Conservation (phyloP, 164 flowering plant genomes). For the Nelumbo lutea region DNA sequence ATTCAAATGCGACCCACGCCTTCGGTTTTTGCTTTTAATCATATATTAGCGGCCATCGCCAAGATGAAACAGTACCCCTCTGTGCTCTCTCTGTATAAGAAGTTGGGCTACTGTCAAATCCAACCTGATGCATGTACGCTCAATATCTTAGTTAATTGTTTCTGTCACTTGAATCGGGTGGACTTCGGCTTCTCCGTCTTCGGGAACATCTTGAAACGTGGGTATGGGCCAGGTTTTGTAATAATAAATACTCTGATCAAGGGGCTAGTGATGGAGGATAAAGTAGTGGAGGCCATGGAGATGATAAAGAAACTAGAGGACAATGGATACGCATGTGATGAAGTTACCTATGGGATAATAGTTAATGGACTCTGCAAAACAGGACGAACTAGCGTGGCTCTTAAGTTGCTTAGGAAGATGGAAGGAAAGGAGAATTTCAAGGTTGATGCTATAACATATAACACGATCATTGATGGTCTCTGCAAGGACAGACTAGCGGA, state of each 20-base stretch:
- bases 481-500: neutral
- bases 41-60: neutral
- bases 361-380: conserved; percentile 10
- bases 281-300: neutral
- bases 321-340: neutral
- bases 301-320: conserved; percentile 4
- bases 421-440: neutral
- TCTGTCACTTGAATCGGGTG: conserved; percentile 2
- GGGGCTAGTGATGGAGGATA: neutral
- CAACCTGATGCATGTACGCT: neutral
- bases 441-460: conserved; percentile 2
- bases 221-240: neutral
- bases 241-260: conserved; percentile 2
- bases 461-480: conserved; percentile 7
- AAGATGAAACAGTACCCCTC: conserved; percentile 5
- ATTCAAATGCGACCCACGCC: neutral
- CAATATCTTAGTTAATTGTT: conserved; percentile 9
- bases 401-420: conserved; percentile 1
- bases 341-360: conserved; percentile 2
- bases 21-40: neutral
- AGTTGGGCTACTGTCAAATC: neutral
- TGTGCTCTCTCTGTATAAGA: conserved; percentile 3
- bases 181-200: conserved; percentile 5
- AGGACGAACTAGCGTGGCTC: neutral
- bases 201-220: conserved; percentile 10